Base-by-base conservation (phyloP, 352 stramenopile species). In the Phytophthora foliorum region DNA sequence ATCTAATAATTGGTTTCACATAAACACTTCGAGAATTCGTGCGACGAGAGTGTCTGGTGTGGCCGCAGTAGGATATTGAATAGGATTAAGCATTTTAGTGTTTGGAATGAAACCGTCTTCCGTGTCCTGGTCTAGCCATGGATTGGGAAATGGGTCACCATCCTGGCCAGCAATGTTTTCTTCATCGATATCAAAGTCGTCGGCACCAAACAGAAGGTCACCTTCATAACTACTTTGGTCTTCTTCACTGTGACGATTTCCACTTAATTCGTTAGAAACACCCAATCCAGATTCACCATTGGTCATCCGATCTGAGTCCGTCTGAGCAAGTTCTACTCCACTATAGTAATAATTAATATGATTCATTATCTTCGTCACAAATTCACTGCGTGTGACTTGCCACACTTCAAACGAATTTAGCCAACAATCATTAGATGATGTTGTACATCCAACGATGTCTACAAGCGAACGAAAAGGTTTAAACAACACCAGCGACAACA, bases 281-380 rank as follows among this genome's bases (percentile, higher is more conserved):
- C 6, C 25, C 10, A 38, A 14, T 6, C 11, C 8, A 38, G 32
- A 38, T 16, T 38, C 32, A 38, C 8, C 32, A 13, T 2, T 38
- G 11, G 32, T 6, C 32, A 38, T 38, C 32, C 11, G 32, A 14
- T 39, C 34, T n/a, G 34, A 14, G 2, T 39, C 1, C 1, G 6
- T 17, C 6, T 39, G 17, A 16, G 34, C 34, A 4, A 2, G 34
- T 6, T 39, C 34, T 39, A 10, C 34, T 17, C 34, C 34, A n/a
- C 34, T 6, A 6, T 39, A 39, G n/a, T 39, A 39, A 6, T 39
- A 6, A n/a, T 39, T 10, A 14, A 39, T 39, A 21, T 61, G 32
- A 8, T 41, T 42, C 41, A 53, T 61, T 7, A 53, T 61, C 6
- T 9, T 21, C 6, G 27, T 52, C 25, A 52, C 42, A 11, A 61